These are phyloP conservation scores for Verticillium zaregamsianum DNA, from an alignment of 2,329 filamentous ascomycete species.

Conservation along the genomic window DNA sequence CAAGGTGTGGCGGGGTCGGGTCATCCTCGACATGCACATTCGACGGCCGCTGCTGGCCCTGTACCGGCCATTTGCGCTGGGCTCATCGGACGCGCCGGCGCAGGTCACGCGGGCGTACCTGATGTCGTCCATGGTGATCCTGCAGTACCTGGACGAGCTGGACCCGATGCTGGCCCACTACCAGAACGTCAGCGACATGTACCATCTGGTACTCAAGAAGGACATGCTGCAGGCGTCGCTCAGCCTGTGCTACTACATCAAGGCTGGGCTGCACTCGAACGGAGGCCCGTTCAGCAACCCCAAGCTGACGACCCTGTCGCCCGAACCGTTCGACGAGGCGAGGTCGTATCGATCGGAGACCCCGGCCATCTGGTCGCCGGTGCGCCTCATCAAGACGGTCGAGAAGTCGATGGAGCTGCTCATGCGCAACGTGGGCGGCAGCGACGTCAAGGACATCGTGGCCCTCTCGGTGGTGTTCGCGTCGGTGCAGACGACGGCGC, in stretches of 20 bases:
- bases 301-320: constrained; percentile 23
- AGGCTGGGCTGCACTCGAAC: constrained; percentile 20
- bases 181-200: constrained; percentile 45
- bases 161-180: constrained; percentile 43
- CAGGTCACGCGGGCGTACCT: constrained; percentile 50
- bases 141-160: constrained; percentile 51
- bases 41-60: constrained; percentile 47
- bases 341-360: constrained; percentile 27
- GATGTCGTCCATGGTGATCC: constrained; percentile 50
- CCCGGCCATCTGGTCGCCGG: constrained; percentile 36
- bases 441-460: constrained; percentile 46
- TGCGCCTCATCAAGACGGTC: constrained; percentile 37
- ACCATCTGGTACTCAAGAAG: constrained; percentile 47
- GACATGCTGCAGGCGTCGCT: constrained; percentile 53
- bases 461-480: constrained; percentile 44
- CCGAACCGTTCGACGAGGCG: constrained; percentile 28
- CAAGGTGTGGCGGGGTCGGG: constrained; percentile 46
- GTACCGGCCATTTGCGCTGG: constrained; percentile 51
- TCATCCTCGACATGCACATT: constrained; percentile 50
- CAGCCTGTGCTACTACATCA: constrained; percentile 52
- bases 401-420: constrained; percentile 43
- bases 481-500: constrained; percentile 33
- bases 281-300: constrained; percentile 6
- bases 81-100: constrained; percentile 42
- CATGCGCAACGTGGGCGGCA: constrained; percentile 40